Evolutionary conservation across 2,329 filamentous ascomycete genomes (phyloP), one percentile per base, ranked within the genome.

Genomic region (Penicillium sp.): DNA sequence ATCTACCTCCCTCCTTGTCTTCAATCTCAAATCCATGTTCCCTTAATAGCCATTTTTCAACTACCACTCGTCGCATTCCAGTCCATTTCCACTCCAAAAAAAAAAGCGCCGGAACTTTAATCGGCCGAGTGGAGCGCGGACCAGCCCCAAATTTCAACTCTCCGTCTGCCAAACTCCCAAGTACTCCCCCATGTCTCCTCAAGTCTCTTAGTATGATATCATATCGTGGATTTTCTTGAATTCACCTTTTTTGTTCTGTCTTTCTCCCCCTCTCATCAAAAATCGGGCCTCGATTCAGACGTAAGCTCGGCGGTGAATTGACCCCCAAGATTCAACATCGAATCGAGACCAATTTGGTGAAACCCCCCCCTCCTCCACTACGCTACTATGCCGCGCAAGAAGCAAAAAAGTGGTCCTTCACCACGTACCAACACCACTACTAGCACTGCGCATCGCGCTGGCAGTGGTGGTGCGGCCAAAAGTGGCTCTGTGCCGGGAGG

Each of bases 301-400:
- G 18, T 18, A 18, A 18, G 18, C 18, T 18, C 18, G 18, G 18
- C 18, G 18, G 18, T 18, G 18, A 18, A 18, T 18, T 18, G 18
- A 18, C 18, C 18, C 18, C 18, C 18, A 18, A 18, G 18, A 18
- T 18, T 18, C 18, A 18, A 18, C 18, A 18, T 18, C 18, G 18
- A 18, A 18, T 18, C 18, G 2, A 18, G 18, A 18, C 18, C 18
- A 18, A 18, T 18, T 18, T 18, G 18, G 18, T 18, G 18, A 32
- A 32, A 4, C 29, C 29, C 29, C 29, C 29, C 11, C 3, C 29
- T 4, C 29, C 11, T 32, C 11, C 29, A 32, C 29, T 8, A 32
- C 18, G 18, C 18, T 18, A 18, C 18, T 12, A 60, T 59, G 57
- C 58, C 57, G 36, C 57, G 55, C 43, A 61, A 58, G 36, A 51